Percentiles rank a stretch among this genome's conserved stretches.
phyloP scores from a whole-genome alignment of 495 filamentous ascomycete genomes.

The Aspergillus leporis region DNA sequence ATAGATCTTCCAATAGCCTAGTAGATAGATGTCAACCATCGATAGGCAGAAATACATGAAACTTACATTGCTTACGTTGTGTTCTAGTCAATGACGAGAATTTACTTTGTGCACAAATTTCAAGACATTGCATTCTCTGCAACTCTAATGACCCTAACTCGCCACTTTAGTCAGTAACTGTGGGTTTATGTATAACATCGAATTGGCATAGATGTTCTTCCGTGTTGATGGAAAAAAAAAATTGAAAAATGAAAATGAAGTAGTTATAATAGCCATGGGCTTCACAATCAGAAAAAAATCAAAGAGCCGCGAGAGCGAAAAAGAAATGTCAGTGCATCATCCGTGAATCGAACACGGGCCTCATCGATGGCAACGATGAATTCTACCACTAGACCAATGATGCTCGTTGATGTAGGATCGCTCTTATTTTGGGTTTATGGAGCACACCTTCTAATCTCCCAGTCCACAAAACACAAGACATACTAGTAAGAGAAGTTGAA shows the following conservation, averaged over 20 bases:
- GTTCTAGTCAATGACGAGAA: neutral
- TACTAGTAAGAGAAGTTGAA: neutral
- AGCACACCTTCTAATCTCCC: no score
- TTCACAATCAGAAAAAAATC: neutral
- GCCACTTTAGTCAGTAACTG: no score
- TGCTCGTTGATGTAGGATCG: constrained; percentile 29
- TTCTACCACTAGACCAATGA: constrained; percentile 62
- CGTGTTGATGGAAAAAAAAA: no score
- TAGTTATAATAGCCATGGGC: no score
- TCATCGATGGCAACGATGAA: constrained; percentile 62
- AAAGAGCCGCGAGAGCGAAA: neutral
- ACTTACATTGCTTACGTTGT: neutral
- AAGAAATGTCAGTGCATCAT: constrained; percentile 41
- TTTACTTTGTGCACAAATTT: no score
- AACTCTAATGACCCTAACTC: no score
- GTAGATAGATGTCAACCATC: constrained; percentile 11
- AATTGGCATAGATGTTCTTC: no score
- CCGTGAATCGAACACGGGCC: constrained; percentile 61
- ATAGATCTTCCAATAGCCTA: constrained; percentile 17
- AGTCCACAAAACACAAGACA: no score
- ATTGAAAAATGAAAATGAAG: neutral
- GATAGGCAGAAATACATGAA: neutral
- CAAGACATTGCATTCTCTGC: no score
- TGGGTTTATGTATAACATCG: no score
- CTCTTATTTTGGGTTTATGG: no score